These are phyloP conservation scores for Elsinoe ampelina DNA, from an alignment of 2,329 filamentous ascomycete genomes.

Conservation along the genomic window DNA sequence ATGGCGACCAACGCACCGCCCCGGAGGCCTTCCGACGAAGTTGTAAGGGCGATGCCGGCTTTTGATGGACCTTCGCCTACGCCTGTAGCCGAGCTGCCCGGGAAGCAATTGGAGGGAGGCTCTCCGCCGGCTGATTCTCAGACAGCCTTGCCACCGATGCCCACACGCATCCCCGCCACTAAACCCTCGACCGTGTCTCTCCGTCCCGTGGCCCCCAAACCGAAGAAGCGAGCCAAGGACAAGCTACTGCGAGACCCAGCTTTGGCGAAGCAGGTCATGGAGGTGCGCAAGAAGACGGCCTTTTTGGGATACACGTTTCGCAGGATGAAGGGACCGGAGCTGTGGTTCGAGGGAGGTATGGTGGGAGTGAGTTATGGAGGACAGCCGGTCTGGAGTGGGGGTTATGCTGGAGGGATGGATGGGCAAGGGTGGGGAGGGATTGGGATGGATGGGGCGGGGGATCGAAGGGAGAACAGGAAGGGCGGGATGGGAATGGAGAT, in stretches of 20 bases:
- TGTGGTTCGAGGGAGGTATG: neutral
- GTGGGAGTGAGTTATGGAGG: neutral
- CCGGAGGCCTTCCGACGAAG: neutral
- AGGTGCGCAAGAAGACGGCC: conserved; percentile 69
- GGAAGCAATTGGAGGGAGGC: too few species aligned
- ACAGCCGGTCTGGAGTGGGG: neutral
- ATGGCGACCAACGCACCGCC: neutral
- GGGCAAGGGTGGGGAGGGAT: neutral
- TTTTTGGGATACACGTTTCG: conserved; percentile 89
- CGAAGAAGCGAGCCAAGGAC: conserved; percentile 75
- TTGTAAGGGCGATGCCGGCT: neutral
- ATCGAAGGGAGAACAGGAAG: neutral
- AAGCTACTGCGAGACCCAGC: conserved; percentile 66
- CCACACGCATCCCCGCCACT: neutral
- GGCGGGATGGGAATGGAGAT: neutral
- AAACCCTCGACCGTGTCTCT: neutral
- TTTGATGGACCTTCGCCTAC: neutral
- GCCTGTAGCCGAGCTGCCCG: neutral
- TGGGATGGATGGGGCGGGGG: neutral
- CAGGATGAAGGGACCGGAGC: conserved; percentile 30
- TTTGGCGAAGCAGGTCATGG: conserved; percentile 59
- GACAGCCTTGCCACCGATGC: too few species aligned
- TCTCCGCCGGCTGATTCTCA: too few species aligned
- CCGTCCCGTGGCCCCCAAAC: conserved; percentile 39
- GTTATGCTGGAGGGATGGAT: neutral